Percentiles rank a stretch among this genome's conserved stretches.
phyloP scores from a whole-genome alignment of 1,284 basidiomycete species.

The Filobasidium uniguttulatum region DNA sequence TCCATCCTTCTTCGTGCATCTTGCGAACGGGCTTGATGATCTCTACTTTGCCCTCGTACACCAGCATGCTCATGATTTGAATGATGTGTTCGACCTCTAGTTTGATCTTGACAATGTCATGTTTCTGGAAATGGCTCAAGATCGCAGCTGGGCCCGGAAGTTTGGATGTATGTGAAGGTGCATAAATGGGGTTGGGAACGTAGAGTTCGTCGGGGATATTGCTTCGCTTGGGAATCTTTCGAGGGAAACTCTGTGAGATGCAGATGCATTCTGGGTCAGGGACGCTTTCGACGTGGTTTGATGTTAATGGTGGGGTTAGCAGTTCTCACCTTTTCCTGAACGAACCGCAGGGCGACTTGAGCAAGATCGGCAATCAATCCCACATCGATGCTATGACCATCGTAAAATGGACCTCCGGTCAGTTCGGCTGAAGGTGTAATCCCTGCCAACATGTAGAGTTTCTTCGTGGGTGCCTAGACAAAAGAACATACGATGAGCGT shows the following conservation, averaged over 20 bases:
- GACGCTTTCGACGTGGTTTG: no score
- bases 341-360: background rate
- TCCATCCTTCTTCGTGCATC: conserved; percentile 14
- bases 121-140: conserved; percentile 21
- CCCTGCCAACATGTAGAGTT: conserved; percentile 27
- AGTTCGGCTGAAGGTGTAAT: conserved; percentile 32
- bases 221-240: conserved; percentile 12
- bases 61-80: conserved; percentile 34
- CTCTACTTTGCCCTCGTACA: conserved; percentile 33
- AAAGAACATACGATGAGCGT: background rate
- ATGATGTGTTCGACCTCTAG: conserved; percentile 33
- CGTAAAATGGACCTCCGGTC: conserved; percentile 34
- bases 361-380: conserved; percentile 1
- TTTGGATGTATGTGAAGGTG: conserved; percentile 21
- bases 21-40: conserved; percentile 28
- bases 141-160: conserved; percentile 26
- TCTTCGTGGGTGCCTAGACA: conserved; percentile 28
- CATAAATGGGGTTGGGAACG: conserved; percentile 23
- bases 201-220: conserved; percentile 16
- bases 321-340: background rate
- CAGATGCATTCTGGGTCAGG: no score
- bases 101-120: conserved; percentile 19
- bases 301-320: no score
- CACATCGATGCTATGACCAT: background rate
- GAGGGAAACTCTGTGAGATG: conserved; percentile 21